phyloP scores from a whole-genome alignment of 148 eudicot genomes.

The Chenopodium suecicum region DNA sequence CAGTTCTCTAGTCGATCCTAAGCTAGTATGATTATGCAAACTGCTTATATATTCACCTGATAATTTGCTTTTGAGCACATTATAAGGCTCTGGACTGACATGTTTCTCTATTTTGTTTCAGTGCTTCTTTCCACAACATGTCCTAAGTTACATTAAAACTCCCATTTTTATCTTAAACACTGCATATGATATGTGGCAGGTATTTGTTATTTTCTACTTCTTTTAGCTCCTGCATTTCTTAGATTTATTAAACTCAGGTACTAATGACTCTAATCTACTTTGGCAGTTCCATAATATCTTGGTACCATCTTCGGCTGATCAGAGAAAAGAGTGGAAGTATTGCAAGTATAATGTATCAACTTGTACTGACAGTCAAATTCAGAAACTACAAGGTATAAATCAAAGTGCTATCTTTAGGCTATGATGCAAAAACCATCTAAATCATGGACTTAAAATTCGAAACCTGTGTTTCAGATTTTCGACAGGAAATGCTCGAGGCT shows the following conservation, averaged over 20 bases:
- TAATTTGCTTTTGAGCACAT: background rate
- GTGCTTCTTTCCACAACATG: slow-evolving; percentile 95
- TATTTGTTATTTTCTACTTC: slow-evolving; percentile 22
- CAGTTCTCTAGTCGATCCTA: slow-evolving; percentile 38
- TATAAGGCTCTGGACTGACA: slow-evolving; percentile 13
- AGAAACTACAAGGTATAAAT: slow-evolving; percentile 64
- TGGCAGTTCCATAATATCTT: slow-evolving; percentile 73
- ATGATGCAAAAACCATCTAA: background rate
- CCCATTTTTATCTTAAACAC: slow-evolving; percentile 83
- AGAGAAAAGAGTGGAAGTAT: slow-evolving; percentile 56
- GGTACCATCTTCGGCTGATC: slow-evolving; percentile 84
- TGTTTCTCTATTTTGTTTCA: slow-evolving; percentile 29
- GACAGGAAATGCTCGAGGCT: slow-evolving; percentile 66
- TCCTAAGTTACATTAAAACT: slow-evolving; percentile 56
- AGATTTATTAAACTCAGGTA: background rate
- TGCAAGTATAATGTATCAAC: slow-evolving; percentile 60
- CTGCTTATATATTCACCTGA: background rate
- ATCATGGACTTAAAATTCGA: background rate
- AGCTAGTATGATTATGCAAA: slow-evolving; percentile 45
- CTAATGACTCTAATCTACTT: background rate
- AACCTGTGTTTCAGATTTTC: slow-evolving; percentile 46
- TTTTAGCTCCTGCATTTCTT: background rate
- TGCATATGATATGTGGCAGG: slow-evolving; percentile 93
- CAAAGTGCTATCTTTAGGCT: background rate
- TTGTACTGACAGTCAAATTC: slow-evolving; percentile 53